Base-by-base conservation (phyloP, 495 filamentous ascomycete species). In the Annulohypoxylon maeteangense region DNA sequence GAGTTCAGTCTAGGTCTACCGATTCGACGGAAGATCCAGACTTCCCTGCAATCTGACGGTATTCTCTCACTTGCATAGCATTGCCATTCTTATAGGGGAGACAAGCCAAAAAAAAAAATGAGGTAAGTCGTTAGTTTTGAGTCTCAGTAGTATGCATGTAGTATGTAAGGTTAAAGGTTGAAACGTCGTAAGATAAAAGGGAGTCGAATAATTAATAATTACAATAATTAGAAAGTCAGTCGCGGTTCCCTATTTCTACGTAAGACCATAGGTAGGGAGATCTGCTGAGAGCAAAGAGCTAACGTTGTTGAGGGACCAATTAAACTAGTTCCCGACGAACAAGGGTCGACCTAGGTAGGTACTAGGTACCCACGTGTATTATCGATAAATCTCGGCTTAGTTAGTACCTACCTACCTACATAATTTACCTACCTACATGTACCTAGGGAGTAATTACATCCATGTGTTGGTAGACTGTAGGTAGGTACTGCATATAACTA, bases 31-130 rank as follows among this genome's bases (percentile, higher is more conserved):
- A 59, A 57, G 58, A 71, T 53, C 20, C 40, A 67, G 20, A 60
- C 31, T 56, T 62, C 62, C 48, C 50, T 66, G 34, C 23, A 48
- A 48, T 59, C 69, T 4, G 27, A 54, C 45, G 34, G 32, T 60
- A 20, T 57, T 47, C 42, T 62, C 32, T 62, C 42, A 67, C 11
- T 64, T 60, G 63, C 64, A 63, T 54, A 60, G 20, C 31, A 67
- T 67, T 60, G 25, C 10, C 40, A 59, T 51, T 45, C 42, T 47
- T 27, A 27, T 20, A 47, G 40, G 34, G 7, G 2, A 57, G 22
- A 3, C 18, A 20, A 7, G 11, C 12, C 29, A 10, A 27, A 10
- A 32, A 31, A 16, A 11, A 12, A 2, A 27, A 25, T 8, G 31
- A 2, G 29, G n/a, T 18, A 18, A 6, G 18, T 55, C 3, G 34